Conservation (phyloP, 345 rosid species). For the Atalantia buxifolia region DNA sequence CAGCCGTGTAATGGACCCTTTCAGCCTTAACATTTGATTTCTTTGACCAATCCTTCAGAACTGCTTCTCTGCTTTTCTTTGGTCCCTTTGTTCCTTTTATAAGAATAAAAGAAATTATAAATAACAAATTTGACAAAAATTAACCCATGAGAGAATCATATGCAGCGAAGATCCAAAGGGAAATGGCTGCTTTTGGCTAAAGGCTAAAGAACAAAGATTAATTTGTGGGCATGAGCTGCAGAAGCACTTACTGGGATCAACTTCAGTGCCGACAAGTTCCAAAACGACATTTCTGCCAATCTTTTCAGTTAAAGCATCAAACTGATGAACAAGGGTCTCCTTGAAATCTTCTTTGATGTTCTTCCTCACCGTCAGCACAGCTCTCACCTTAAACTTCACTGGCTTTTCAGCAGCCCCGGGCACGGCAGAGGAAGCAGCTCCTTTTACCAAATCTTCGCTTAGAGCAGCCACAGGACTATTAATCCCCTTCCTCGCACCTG, state of each 20-base stretch:
- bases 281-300: slow-evolving; percentile 81
- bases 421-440: slow-evolving; percentile 26
- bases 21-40: slow-evolving; percentile 72
- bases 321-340: slow-evolving; percentile 65
- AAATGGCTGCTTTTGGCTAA: not conserved
- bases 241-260: slow-evolving; percentile 78
- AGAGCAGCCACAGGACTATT: slow-evolving; percentile 43
- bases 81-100: not conserved
- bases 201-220: not conserved
- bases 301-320: slow-evolving; percentile 69
- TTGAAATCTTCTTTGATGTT: slow-evolving; percentile 79
- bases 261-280: slow-evolving; percentile 75
- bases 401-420: slow-evolving; percentile 25
- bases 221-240: too few species aligned
- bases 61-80: slow-evolving; percentile 77
- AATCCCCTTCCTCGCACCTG: not conserved
- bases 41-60: slow-evolving; percentile 79
- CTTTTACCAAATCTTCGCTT: slow-evolving; percentile 67
- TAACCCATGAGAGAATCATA: not conserved
- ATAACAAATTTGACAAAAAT: not conserved
- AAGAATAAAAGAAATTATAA: not conserved
- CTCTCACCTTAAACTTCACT: slow-evolving; percentile 72
- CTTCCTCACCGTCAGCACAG: slow-evolving; percentile 69
- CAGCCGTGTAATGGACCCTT: slow-evolving; percentile 83
- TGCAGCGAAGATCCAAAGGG: not conserved